Evolutionary conservation across 257 asterid genomes (phyloP).

Genomic region (Thymus quinquecostatus): DNA sequence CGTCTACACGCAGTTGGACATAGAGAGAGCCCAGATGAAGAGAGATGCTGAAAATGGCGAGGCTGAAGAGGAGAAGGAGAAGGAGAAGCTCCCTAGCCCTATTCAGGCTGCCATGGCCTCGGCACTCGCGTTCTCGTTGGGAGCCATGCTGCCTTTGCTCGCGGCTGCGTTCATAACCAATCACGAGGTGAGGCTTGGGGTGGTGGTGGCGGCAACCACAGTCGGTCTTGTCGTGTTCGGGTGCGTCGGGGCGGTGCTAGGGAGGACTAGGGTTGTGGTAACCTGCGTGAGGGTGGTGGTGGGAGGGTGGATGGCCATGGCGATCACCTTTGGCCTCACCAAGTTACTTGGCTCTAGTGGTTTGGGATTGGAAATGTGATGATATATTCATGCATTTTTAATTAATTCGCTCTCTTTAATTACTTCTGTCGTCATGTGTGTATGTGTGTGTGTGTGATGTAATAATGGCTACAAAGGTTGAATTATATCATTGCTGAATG

Average conservation of each 20-base stretch:
- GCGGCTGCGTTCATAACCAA: slow-evolving; percentile 59
- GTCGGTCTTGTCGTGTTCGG: slow-evolving; percentile 62
- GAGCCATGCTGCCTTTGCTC: slow-evolving; percentile 64
- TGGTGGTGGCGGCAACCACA: slow-evolving; percentile 54
- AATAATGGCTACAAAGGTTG: too few species aligned
- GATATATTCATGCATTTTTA: slow-evolving; percentile 3
- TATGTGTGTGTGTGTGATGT: too few species aligned
- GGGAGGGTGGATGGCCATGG: slow-evolving; percentile 91
- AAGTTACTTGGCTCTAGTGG: slow-evolving; percentile 55
- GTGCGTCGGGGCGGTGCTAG: slow-evolving; percentile 58
- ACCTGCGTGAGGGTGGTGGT: slow-evolving; percentile 58
- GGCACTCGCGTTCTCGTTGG: slow-evolving; percentile 60
- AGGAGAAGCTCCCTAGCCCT: slow-evolving; percentile 66
- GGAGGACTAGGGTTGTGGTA: slow-evolving; percentile 46
- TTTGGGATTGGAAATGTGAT: slow-evolving; percentile 44
- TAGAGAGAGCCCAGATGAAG: slow-evolving; percentile 64
- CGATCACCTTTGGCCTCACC: slow-evolving; percentile 67
- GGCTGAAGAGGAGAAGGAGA: not conserved
- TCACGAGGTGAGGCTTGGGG: slow-evolving; percentile 51
- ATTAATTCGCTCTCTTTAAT: too few species aligned
- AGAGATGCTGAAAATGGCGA: slow-evolving; percentile 35
- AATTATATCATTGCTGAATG: too few species aligned
- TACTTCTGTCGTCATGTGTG: too few species aligned
- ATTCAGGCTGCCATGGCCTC: slow-evolving; percentile 67
- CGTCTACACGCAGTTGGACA: slow-evolving; percentile 65